These are phyloP conservation scores for Rhizomucor pusillus DNA, from an alignment of 371 early-diverging fungal genomes.

Conservation along the genomic window DNA sequence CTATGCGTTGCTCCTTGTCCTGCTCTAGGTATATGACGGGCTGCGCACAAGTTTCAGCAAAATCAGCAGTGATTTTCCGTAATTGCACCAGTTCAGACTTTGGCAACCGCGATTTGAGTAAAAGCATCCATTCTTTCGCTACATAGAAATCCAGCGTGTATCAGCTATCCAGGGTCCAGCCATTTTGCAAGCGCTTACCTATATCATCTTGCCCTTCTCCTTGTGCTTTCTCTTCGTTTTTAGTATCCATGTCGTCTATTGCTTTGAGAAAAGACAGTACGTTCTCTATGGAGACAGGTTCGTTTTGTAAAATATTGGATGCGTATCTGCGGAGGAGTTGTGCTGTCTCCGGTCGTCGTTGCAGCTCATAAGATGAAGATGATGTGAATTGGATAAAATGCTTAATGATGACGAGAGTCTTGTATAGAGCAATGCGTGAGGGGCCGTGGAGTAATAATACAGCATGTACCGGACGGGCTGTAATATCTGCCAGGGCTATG, in stretches of 20 bases:
- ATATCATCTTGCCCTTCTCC: no score
- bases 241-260: conserved; percentile 9
- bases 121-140: conserved; percentile 3
- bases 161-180: no score
- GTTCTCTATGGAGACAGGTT: conserved; percentile 26
- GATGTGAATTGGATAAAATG: conserved; percentile 28
- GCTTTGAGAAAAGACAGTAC: conserved; percentile 28
- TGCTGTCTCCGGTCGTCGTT: conserved; percentile 24
- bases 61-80: conserved; percentile 20
- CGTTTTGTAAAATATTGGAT: conserved; percentile 17
- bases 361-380: conserved; percentile 24
- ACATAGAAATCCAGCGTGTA: no score
- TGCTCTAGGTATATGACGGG: conserved; percentile 37
- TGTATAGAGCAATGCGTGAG: conserved; percentile 19
- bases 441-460: conserved; percentile 31
- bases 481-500: conserved; percentile 14
- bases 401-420: conserved; percentile 26
- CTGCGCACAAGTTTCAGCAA: conserved; percentile 31
- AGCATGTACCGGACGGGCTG: conserved; percentile 27
- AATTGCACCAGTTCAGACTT: conserved; percentile 11
- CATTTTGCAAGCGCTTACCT: no score
- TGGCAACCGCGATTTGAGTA: conserved; percentile 12
- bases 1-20: conserved; percentile 16
- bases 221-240: background rate
- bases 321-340: conserved; percentile 25